Evolutionary conservation across 108 stramenopile genomes (phyloP), one percentile per base, ranked within the genome.

Genomic region (Conticribra weissflogii): DNA sequence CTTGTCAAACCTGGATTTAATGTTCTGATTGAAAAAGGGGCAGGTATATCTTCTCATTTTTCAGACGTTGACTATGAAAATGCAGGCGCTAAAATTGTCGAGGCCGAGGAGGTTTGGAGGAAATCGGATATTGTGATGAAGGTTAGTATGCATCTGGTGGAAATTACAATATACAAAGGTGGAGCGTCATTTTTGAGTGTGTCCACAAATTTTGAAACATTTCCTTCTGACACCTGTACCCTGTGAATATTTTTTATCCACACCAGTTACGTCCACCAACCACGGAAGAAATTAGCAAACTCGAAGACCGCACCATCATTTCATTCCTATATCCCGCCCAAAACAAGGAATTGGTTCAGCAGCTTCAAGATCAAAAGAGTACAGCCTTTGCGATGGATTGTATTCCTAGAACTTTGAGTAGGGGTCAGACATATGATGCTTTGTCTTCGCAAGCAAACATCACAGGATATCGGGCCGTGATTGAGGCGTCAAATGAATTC

Each of bases 341-440:
- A 80, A 97, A 98, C 76, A 78, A 88, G 74, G 96, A 88, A 45
- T 78, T 98, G 16, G 79, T 98, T 9, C 68, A 97, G 21, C 85
- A 93, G 71, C 81, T 99, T 12, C 71, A 89, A 48, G 81, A 81
- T 68, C 92, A 99, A 83, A 93, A 95, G 71, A 85, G 95, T 8
- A 99, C 97, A 15, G 97, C 90, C 36, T 96, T 99, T 76, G 96
- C 96, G 34, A 95, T 99, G 96, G 96, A 97, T 71, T 96, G 94
- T 68, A 96, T 97, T 68, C 96, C 96, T 14, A 76, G 99, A 19
- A 98, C 98, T 15, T 84, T 98, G 23, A 94, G 92, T 55, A 76
- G 98, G 33, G 98, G 98, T 14, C 98, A 99, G 78, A 96, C 97
- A n/a, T 96, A 96, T 66, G 98, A 99, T 88, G 97, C 95, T 2